Evolutionary conservation across 2,329 filamentous ascomycete species (phyloP), one percentile per base, ranked within the genome.

Genomic region (Talaromyces rugulosus): DNA sequence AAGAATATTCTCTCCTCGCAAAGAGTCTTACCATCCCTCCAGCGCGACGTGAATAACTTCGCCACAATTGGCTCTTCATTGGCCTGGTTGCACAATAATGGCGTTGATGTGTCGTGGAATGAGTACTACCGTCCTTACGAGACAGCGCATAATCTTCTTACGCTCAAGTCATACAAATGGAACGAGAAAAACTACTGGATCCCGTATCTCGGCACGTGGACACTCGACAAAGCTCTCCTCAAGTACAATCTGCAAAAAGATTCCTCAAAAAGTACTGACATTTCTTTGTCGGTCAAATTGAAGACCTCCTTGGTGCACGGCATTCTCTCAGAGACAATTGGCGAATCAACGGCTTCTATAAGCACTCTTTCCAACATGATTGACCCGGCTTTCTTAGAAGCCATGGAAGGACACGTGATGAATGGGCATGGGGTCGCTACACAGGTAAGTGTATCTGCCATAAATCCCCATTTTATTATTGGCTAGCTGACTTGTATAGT

Each of bases 161-260:
- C 64, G 2, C 77, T 91, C 3, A 88, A 88, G 2, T 81, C 83
- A 0, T 91, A 91, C 71, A 81, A 81, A 0, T 92, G 87, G 71
- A 87, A 91, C 71, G 78, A 84, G 65, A 91, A 91, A 80, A 86
- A 85, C 67, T 90, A 91, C 74, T 90, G 87, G 87, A 81, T 89
- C n/a, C 85, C 86, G 70, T 90, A 89, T 72, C 80, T 81, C 64
- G 87, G 89, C 64, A 87, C 91, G 73, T 92, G 88, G 87, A 84
- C 81, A 31, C 76, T 91, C 40, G 86, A 82, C 64, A 92, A 92
- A 80, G 87, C 81, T 62, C 84, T 89, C 66, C 62, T 36, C 23
- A 27, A 53, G 50, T 7, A 53, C 23, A 53, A 40, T n/a, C 16
- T 40, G 36, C 11, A 40, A 4, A 40, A 40, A n/a, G 5, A 40